Conservation (phyloP, 805 yeast genomes). For the Kluyveromyces lactis region DNA sequence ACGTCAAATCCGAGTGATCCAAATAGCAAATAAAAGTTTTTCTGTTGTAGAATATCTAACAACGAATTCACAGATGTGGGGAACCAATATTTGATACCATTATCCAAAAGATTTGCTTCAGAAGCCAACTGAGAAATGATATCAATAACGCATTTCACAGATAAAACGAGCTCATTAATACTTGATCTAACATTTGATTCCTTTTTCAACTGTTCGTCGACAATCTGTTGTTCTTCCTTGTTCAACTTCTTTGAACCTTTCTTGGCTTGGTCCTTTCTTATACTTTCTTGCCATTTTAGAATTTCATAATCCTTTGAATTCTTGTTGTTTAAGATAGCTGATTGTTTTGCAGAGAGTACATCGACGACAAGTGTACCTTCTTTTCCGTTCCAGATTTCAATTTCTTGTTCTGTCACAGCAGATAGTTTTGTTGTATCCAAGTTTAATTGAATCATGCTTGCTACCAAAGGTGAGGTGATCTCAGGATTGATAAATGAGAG, state of each 20-base stretch:
- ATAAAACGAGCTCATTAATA: conserved; percentile 32
- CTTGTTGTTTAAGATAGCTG: conserved; percentile 45
- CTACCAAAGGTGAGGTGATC: conserved; percentile 43
- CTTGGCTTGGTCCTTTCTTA: conserved; percentile 64
- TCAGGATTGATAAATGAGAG: conserved; percentile 54
- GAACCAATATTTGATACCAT: conserved; percentile 65
- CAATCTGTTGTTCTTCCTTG: conserved; percentile 63
- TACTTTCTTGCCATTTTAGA: conserved; percentile 79
- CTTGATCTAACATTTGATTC: conserved; percentile 50
- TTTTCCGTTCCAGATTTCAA: conserved; percentile 56
- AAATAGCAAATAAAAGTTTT: conserved; percentile 29
- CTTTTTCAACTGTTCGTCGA: conserved; percentile 51
- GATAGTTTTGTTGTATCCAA: conserved; percentile 32
- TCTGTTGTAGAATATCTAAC: conserved; percentile 36
- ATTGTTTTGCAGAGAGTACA: conserved; percentile 42
- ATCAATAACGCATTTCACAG: conserved; percentile 41
- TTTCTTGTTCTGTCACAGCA: conserved; percentile 39
- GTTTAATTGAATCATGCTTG: conserved; percentile 35
- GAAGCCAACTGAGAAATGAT: conserved; percentile 47
- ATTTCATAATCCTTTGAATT: conserved; percentile 81
- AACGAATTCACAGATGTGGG: conserved; percentile 51
- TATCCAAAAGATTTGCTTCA: conserved; percentile 45
- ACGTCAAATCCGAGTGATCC: conserved; percentile 40
- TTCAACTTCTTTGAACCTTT: conserved; percentile 47
- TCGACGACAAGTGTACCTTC: conserved; percentile 68